These are phyloP conservation scores for Lecanicillium sp. DNA, from an alignment of 2,329 filamentous ascomycete genomes.

Conservation along the genomic window DNA sequence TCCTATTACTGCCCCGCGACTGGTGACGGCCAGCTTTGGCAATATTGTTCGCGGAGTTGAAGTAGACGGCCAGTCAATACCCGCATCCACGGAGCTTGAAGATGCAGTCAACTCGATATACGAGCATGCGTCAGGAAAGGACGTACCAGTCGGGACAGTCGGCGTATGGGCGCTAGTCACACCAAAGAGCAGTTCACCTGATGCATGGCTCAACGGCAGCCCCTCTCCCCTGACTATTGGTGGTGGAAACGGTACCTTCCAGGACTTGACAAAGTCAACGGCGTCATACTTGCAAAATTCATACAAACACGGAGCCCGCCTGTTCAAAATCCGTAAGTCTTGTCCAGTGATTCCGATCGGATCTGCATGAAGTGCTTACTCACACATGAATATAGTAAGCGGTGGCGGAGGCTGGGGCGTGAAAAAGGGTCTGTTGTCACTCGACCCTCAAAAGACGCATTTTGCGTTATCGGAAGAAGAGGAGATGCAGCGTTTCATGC, in stretches of 20 bases:
- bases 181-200: conserved; percentile 26
- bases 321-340: conserved; percentile 37
- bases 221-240: conserved; percentile 3
- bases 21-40: conserved; percentile 59
- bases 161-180: conserved; percentile 68
- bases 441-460: conserved; percentile 61
- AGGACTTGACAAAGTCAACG: conserved; percentile 15
- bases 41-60: conserved; percentile 68
- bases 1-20: conserved; percentile 55
- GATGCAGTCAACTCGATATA: conserved; percentile 52
- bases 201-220: conserved; percentile 9
- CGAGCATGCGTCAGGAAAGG: conserved; percentile 27
- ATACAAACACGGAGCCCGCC: conserved; percentile 34
- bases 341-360: background rate
- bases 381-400: conserved; percentile 43
- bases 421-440: conserved; percentile 69
- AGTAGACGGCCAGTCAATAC: conserved; percentile 36
- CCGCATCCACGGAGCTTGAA: conserved; percentile 69
- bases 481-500: conserved; percentile 45
- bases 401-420: conserved; percentile 80
- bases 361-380: conserved; percentile 12
- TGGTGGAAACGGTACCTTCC: conserved; percentile 9
- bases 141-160: conserved; percentile 27
- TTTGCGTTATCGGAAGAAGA: conserved; percentile 38
- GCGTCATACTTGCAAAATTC: conserved; percentile 22